phyloP scores from a whole-genome alignment of 2,329 filamentous ascomycete species.

The Hypoxylon sp. region DNA sequence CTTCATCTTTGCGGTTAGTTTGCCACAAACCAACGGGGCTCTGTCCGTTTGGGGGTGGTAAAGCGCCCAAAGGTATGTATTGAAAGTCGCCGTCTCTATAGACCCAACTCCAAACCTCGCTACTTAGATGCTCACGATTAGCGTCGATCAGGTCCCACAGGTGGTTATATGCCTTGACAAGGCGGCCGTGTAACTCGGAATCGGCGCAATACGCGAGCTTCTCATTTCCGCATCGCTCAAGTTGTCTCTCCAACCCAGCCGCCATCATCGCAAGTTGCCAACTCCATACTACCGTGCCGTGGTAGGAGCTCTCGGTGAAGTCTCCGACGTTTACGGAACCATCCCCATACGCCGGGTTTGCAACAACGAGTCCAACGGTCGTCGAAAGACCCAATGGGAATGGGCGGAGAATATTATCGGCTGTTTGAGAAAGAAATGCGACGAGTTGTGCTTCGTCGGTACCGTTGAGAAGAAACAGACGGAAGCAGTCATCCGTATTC shows the following conservation, averaged over 20 bases:
- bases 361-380: conserved; percentile 64
- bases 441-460: conserved; percentile 66
- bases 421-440: conserved; percentile 63
- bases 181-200: conserved; percentile 52
- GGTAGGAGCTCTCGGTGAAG: conserved; percentile 67
- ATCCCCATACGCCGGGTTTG: conserved; percentile 66
- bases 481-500: conserved; percentile 72
- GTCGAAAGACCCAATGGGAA: conserved; percentile 68
- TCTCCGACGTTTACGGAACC: conserved; percentile 57
- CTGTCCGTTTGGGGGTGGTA: conserved; percentile 57
- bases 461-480: conserved; percentile 68
- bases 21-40: conserved; percentile 46
- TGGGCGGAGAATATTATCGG: conserved; percentile 63
- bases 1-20: neutral
- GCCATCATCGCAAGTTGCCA: conserved; percentile 74
- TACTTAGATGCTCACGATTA: conserved; percentile 60
- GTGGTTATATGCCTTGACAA: conserved; percentile 63
- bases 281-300: conserved; percentile 71
- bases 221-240: conserved; percentile 57
- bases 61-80: conserved; percentile 59
- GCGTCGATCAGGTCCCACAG: conserved; percentile 69
- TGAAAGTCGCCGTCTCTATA: conserved; percentile 58
- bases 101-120: conserved; percentile 71
- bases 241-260: conserved; percentile 64
- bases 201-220: conserved; percentile 61